Evolutionary conservation across 768 basidiomycete species (phyloP).

Genomic region (Pleurotus sapidus): DNA sequence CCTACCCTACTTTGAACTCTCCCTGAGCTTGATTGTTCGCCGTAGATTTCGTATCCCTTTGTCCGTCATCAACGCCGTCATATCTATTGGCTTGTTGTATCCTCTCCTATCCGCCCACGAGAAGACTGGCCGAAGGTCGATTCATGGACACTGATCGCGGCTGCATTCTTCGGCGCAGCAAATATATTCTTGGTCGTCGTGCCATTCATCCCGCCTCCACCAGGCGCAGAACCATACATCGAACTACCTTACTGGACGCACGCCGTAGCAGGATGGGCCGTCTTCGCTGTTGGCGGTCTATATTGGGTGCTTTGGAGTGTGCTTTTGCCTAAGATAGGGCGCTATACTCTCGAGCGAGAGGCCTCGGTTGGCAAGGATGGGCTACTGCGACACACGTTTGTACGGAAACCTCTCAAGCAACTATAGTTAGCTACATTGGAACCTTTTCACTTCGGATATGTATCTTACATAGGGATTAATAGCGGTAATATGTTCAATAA

Average conservation of each 20-base stretch:
- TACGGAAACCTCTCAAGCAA: slow-evolving; percentile 8
- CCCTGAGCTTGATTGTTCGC: background rate
- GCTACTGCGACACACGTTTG: slow-evolving; percentile 19
- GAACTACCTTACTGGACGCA: slow-evolving; percentile 57
- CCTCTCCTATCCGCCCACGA: slow-evolving; percentile 23
- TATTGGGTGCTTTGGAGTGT: slow-evolving; percentile 33
- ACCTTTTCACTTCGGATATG: no score
- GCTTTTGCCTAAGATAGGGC: slow-evolving; percentile 24
- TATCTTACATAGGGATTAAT: no score
- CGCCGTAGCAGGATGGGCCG: slow-evolving; percentile 34
- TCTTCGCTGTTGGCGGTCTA: slow-evolving; percentile 32
- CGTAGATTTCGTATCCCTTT: slow-evolving; percentile 45
- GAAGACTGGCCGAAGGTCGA: slow-evolving; percentile 22
- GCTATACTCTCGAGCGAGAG: slow-evolving; percentile 27
- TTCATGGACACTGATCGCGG: slow-evolving; percentile 18
- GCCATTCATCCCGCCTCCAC: slow-evolving; percentile 50
- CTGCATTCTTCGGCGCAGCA: slow-evolving; percentile 50
- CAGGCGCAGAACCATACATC: slow-evolving; percentile 44
- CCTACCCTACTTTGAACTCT: background rate
- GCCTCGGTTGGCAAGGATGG: slow-evolving; percentile 31
- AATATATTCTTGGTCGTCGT: slow-evolving; percentile 58
- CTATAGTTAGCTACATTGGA: no score
- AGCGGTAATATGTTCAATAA: no score
- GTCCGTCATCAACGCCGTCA: slow-evolving; percentile 46
- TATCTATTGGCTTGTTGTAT: slow-evolving; percentile 52